A percentile compares a stretch with the other conserved stretches of the same genome.
Conservation (phyloP, 805 yeast species). For the Pichia insulana region DNA sequence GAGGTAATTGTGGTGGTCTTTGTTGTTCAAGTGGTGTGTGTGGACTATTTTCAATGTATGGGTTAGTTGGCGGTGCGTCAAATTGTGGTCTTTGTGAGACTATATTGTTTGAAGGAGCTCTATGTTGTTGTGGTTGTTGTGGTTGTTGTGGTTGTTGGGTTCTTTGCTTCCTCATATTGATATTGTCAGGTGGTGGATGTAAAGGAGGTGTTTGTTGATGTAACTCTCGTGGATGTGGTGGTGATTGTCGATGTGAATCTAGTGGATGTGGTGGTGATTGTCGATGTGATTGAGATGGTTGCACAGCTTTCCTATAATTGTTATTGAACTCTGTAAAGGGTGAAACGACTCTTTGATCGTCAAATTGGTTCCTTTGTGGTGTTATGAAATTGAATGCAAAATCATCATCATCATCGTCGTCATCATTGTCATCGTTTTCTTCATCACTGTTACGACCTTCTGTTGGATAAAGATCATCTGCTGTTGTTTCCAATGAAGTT, state of each 20-base stretch:
- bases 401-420: conserved; percentile 6
- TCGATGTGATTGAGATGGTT: neutral
- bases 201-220: too few species aligned
- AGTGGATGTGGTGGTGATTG: too few species aligned
- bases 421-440: conserved; percentile 1
- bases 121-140: too few species aligned
- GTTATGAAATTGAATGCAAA: conserved; percentile 6
- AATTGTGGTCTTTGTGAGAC: neutral
- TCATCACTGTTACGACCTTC: conserved; percentile 10
- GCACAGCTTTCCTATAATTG: conserved; percentile 23
- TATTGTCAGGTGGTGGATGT: too few species aligned
- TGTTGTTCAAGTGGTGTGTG: conserved; percentile 13
- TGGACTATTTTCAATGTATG: conserved; percentile 9
- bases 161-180: too few species aligned
- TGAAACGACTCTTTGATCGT: conserved; percentile 20
- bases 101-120: too few species aligned
- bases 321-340: conserved; percentile 30
- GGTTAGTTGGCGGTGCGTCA: conserved; percentile 11
- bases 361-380: neutral
- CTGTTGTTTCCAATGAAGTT: neutral
- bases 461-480: conserved; percentile 17
- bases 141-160: too few species aligned
- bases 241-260: too few species aligned
- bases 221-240: too few species aligned
- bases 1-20: conserved; percentile 4